Evolutionary conservation across 441 rosid genomes (phyloP).

Genomic region (Populus hybrid): DNA sequence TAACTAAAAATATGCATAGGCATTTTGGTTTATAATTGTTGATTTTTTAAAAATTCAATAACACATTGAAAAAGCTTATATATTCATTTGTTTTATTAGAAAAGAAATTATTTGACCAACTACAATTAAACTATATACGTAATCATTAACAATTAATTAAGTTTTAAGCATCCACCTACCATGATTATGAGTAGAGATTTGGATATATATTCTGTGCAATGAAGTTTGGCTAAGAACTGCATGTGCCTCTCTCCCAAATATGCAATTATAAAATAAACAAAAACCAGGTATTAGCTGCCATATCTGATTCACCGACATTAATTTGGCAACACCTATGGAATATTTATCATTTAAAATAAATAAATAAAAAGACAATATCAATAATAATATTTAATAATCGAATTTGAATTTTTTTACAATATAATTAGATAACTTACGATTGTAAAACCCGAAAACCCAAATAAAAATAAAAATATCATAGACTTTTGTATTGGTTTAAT

Average conservation of each 20-base stretch:
- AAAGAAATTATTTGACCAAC: no score
- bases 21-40: no score
- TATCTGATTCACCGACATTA: constrained; percentile 4
- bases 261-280: constrained; percentile 4
- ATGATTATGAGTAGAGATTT: no score
- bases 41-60: no score
- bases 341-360: not conserved
- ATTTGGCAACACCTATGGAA: not conserved
- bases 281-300: not conserved
- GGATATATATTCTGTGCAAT: not conserved
- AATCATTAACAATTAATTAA: no score
- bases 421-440: no score
- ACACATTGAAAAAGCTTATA: no score
- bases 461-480: not conserved
- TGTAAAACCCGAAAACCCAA: no score
- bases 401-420: no score
- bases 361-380: not conserved
- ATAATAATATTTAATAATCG: not conserved
- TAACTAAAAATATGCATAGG: no score
- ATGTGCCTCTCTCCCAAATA: constrained; percentile 24
- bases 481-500: not conserved
- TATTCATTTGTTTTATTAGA: no score
- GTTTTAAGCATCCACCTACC: not conserved
- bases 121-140: no score
- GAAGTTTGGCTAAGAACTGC: not conserved